Base-by-base conservation (phyloP, 208 protist genomes). In the Trypanosoma vivax region DNA sequence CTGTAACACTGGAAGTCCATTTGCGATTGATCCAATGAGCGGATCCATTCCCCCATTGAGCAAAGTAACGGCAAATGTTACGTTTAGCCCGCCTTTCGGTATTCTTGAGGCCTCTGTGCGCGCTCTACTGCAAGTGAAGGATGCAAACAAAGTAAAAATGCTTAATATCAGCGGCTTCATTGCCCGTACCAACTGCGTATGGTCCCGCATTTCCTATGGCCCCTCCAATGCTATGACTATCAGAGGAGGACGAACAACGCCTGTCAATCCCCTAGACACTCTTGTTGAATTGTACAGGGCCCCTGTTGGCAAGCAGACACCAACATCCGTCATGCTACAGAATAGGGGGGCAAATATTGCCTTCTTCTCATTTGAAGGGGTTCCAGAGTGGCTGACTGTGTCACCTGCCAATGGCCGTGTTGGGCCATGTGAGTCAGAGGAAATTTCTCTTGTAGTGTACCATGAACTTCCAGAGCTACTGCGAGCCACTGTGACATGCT, bases 271-370 rank as follows among this genome's bases (percentile, higher is more conserved):
- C 14, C 58, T 54, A n/a, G 70, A 83, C 3, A 58, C 76, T 34
- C 16, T 56, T 1, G n/a, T 96, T 35, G 75, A 90, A 25, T 79
- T 96, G 14, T 67, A 73, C 23, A 65, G 60, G 14, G 75, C 96
- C 27, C 65, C 90, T 21, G 86, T 87, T 3, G 94, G 88, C 9
- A 45, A 70, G 23, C 27, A 42, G 18, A 70, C 70, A 1, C 24
- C 66, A n/a, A 46, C 72, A 6, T 60, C 46, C 18, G 49, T 90
- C n/a, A 52, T 64, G 11, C 27, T 96, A 24, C 56, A 58, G 13
- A 94, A 92, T 53, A 60, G 55, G 21, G 79, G 91, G 10, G 61
- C 42, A 6, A 82, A 57, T 35, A 76, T 70, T 55, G 80, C 88
- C 38, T 92, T 88, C 58, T 96, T 88, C 60, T 60, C 59, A 19